Base-by-base conservation (phyloP, 768 basidiomycete genomes). In the Mrakia hoshinonis region DNA sequence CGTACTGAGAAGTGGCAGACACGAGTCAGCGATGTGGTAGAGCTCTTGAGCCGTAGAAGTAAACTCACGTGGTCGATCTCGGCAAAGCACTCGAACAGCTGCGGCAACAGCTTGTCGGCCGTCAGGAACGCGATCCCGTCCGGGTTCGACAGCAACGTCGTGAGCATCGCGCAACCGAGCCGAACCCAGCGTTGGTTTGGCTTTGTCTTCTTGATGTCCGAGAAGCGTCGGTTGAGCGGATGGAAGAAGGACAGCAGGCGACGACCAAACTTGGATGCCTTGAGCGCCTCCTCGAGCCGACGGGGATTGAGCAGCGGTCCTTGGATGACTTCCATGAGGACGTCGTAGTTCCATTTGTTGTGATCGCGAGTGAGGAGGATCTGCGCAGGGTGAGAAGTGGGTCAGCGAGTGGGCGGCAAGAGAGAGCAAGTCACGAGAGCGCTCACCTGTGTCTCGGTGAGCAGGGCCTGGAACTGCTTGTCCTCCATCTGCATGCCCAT, bases 401-500 rank as follows among this genome's bases (percentile, higher is more conserved):
- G 20, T 61, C 36, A 48, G 62, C 62, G 6, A 64, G 0, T 38
- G 10, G 26, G 18, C n/a, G 62, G 12, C 6, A 63, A 38, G 43
- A 26, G 26, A 58, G 4, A 12, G 18, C 6, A 22, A 48, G 10
- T 26, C 24, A 46, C 2, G 62, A 22, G 15, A 3, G 6, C 24
- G 78, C 78, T 73, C 66, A 92, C 92, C 80, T 92, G 90, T 2
- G 92, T 91, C 75, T 96, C 92, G 26, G 93, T 83, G 63, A 99
- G 82, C 49, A 83, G 85, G 4, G 87, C 82, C 77, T 94, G 91
- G 80, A 98, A 99, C 4, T 89, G 85, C 78, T 84, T 88, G 79
- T 98, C 96, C 78, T 99, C 96, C 86, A 98, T 91, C 80, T 92
- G 90, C 85, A 96, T 87, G 72, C 88, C 89, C 77, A 89, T 84